Evolutionary conservation across 129 eudicot species (phyloP).

Genomic region (Cynara cardunculus): DNA sequence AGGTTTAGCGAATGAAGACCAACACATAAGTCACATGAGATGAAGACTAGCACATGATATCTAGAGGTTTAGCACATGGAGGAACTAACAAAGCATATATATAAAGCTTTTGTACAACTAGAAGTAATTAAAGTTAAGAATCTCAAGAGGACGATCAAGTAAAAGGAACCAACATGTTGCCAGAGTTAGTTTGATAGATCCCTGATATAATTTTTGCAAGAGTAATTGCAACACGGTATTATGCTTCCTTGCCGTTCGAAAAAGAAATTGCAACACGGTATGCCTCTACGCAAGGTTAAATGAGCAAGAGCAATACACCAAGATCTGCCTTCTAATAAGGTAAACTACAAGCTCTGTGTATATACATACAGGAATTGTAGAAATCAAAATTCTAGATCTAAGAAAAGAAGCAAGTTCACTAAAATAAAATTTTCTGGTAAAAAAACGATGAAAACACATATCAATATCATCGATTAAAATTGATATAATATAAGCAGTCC

Average conservation of each 20-base stretch:
- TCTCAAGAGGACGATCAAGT: neutral
- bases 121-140: neutral
- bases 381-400: constrained; percentile 11
- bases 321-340: neutral
- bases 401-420: neutral
- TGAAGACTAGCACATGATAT: neutral
- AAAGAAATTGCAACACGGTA: neutral
- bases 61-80: neutral
- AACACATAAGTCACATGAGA: constrained; percentile 20
- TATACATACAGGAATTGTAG: neutral
- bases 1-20: neutral
- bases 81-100: neutral
- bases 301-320: neutral
- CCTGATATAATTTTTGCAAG: neutral
- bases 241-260: too few species aligned
- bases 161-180: constrained; percentile 4
- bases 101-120: neutral
- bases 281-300: neutral
- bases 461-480: neutral
- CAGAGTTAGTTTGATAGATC: neutral
- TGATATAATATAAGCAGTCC: constrained; percentile 5
- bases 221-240: neutral
- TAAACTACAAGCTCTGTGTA: neutral
- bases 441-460: neutral
- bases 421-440: neutral